Evolutionary conservation across 805 yeast species (phyloP).

Genomic region (Starmerella floricola): DNA sequence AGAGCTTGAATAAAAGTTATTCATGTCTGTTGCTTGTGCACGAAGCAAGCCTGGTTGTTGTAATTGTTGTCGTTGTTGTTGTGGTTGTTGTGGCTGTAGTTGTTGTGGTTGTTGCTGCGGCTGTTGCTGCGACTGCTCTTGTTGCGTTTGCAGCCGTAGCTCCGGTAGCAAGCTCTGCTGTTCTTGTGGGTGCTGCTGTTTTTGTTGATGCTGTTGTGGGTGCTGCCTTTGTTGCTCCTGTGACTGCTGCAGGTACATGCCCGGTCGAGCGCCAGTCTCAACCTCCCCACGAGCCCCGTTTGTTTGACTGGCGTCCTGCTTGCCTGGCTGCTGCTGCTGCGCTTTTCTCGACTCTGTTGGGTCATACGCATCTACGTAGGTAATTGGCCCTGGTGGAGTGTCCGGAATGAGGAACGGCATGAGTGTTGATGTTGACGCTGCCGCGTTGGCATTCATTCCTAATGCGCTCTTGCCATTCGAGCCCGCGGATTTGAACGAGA

Average conservation of each 20-base stretch:
- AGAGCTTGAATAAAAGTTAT: conserved; percentile 4
- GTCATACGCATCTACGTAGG: too few relatives aligned
- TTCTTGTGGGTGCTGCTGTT: not conserved
- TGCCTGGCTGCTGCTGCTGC: too few relatives aligned
- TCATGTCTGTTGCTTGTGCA: too few relatives aligned
- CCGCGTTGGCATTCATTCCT: too few relatives aligned
- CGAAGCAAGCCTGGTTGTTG: too few relatives aligned
- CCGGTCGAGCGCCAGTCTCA: too few relatives aligned
- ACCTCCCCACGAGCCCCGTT: too few relatives aligned
- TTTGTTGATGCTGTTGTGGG: not conserved
- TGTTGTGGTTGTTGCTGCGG: too few relatives aligned
- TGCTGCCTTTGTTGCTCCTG: not conserved
- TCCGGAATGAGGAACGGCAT: not conserved
- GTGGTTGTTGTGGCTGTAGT: too few relatives aligned
- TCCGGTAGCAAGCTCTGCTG: not conserved
- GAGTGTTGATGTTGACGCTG: not conserved
- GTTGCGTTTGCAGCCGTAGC: not conserved
- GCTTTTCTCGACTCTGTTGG: too few relatives aligned
- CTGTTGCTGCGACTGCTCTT: not conserved
- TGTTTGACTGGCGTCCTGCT: too few relatives aligned
- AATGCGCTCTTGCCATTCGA: not conserved
- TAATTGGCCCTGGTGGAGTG: not conserved
- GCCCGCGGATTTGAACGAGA: conserved; percentile 11
- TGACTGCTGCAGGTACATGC: not conserved
- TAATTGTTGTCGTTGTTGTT: too few relatives aligned